Evolutionary conservation across 176 grass and related monocot species (phyloP), one percentile per base, ranked within the genome.

Genomic region (Eragrostis curvula): DNA sequence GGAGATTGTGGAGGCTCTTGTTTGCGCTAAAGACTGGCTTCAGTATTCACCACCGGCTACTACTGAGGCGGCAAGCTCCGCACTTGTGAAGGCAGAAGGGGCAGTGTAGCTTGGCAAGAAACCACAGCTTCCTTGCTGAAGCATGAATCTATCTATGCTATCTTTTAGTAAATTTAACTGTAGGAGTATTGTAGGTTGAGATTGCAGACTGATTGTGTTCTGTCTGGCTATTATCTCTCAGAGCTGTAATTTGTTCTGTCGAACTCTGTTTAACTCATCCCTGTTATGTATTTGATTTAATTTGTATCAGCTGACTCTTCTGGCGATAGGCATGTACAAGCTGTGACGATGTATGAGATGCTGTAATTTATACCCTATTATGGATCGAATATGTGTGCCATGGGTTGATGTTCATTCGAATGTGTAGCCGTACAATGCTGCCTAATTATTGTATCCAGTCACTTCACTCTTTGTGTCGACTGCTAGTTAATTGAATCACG

Each of bases 1-100:
- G 66, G 91, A 93, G 52, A 88, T 67, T 21, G 91, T 91, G 84
- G 89, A 97, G 86, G 86, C 91, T 1, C 86, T 97, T 25, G 84
- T 97, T 78, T 94, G 91, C 16, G 24, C 91, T 0, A 97, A 97
- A 71, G 91, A 97, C 58, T 97, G 94, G 91, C 81, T 97, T 27
- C 91, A 91, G 79, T 83, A 87, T 52, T 58, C 80, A 41, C 32
- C 32, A 36, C 86, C 91, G 0, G 60, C 76, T 18, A 21, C 49
- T 23, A n/a, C 61, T 5, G 86, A 87, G 71, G 66, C 53, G 15
- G 63, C 91, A 0, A 18, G 87, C 66, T 79, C 79, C 52, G 30
- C 61, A 6, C 23, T 57, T 44, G 77, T 89, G 55, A 93, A 93
- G 83, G 36, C 75, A 16, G 91, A 91, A 23, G 57, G 10, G 9